Conservation (phyloP, 2,329 filamentous ascomycete species). For the Aspergillus pseudotamarii region DNA sequence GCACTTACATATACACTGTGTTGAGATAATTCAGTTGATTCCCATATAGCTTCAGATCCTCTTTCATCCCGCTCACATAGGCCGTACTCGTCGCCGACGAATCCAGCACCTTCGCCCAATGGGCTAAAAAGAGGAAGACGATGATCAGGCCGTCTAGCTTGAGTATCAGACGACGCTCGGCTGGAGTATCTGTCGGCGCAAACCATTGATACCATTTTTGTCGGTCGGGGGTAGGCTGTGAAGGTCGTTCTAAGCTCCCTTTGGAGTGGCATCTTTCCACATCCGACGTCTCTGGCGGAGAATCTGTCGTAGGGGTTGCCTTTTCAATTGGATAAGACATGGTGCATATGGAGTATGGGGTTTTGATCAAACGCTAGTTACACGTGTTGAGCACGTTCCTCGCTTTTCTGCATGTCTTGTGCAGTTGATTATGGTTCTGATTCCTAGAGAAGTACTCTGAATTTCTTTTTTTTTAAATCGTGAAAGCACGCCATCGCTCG, state of each 20-base stretch:
- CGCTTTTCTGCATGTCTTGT: not conserved
- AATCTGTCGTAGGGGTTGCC: not conserved
- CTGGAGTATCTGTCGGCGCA: conserved; percentile 3
- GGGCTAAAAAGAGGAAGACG: conserved; percentile 6
- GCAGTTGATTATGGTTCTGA: not conserved
- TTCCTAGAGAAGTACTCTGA: too few relatives aligned
- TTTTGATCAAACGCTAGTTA: not conserved
- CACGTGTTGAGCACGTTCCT: not conserved
- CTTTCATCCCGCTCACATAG: conserved; percentile 28
- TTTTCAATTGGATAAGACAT: not conserved
- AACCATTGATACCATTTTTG: conserved; percentile 11
- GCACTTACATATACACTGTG: conserved; percentile 10
- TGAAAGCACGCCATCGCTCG: conserved; percentile 1
- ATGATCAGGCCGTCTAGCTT: conserved; percentile 7
- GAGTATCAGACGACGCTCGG: conserved; percentile 2
- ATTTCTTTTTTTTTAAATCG: too few relatives aligned
- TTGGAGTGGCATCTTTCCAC: not conserved
- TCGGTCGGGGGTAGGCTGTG: not conserved
- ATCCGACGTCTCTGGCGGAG: not conserved
- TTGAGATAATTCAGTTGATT: conserved; percentile 28
- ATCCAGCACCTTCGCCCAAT: conserved; percentile 9
- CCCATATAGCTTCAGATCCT: conserved; percentile 23
- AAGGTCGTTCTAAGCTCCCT: not conserved
- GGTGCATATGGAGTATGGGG: too few relatives aligned
- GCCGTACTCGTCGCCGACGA: conserved; percentile 25